Conservation (phyloP, 2,329 filamentous ascomycete genomes). For the Pyrenophora teres region DNA sequence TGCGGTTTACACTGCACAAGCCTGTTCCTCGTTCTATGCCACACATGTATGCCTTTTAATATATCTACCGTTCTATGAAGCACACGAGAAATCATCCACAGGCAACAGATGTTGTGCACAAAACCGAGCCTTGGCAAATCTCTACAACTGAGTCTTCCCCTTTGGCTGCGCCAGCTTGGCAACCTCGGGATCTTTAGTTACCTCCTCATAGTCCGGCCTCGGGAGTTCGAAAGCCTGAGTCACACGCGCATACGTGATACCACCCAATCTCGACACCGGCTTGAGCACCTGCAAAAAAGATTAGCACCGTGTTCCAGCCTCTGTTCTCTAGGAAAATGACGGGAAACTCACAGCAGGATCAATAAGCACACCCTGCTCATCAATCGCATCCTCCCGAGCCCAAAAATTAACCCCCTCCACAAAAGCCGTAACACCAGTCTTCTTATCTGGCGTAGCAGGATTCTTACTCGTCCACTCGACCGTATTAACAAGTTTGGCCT, state of each 20-base stretch:
- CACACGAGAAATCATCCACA: too few relatives aligned
- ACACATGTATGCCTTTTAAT: too few relatives aligned
- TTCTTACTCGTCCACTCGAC: constrained; percentile 75
- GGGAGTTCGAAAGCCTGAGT: constrained; percentile 74
- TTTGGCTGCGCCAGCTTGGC: constrained; percentile 57
- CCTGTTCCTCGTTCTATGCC: too few relatives aligned
- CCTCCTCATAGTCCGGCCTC: constrained; percentile 57
- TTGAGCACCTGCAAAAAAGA: constrained; percentile 62
- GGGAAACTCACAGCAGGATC: constrained; percentile 65
- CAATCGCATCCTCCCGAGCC: constrained; percentile 85
- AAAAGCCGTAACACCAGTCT: constrained; percentile 73
- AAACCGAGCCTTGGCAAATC: not conserved
- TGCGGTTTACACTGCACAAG: too few relatives aligned
- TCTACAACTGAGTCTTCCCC: constrained; percentile 3
- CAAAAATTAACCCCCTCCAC: constrained; percentile 87
- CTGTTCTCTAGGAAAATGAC: not conserved
- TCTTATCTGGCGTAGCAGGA: constrained; percentile 68
- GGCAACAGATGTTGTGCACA: too few relatives aligned
- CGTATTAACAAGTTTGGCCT: constrained; percentile 75
- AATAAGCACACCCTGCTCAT: constrained; percentile 74
- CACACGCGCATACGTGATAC: constrained; percentile 79
- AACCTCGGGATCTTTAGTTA: constrained; percentile 57
- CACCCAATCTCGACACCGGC: constrained; percentile 79
- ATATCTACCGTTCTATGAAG: too few relatives aligned
- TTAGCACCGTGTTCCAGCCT: not conserved